Percentiles rank a stretch among this genome's conserved stretches.
Conservation (phyloP, 208 protist species). For the Trypanosoma platydactyli region DNA sequence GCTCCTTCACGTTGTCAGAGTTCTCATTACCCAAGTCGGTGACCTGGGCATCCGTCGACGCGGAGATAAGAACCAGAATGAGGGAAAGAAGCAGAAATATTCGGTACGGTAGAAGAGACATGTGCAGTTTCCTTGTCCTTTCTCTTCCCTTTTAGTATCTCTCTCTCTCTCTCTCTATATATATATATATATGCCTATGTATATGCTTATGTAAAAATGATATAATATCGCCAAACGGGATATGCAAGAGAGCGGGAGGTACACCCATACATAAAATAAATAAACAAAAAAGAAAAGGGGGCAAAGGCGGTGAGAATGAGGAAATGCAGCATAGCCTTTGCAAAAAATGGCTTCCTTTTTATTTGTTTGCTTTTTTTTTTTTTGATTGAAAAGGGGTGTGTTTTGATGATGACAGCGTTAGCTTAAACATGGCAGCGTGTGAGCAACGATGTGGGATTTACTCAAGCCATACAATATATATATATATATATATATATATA, state of each 20-base stretch:
- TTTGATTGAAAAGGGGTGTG: no score
- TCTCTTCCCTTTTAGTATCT: neutral
- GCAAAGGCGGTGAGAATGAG: neutral
- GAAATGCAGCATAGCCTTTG: no score
- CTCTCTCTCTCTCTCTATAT: neutral
- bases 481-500: constrained; percentile 1
- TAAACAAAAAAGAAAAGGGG: constrained; percentile 27
- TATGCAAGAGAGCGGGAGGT: constrained; percentile 10
- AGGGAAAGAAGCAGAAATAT: constrained; percentile 1
- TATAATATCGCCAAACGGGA: neutral
- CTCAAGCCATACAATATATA: constrained; percentile 1
- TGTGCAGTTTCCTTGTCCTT: neutral
- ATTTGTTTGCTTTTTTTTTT: no score
- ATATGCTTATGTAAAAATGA: constrained; percentile 7
- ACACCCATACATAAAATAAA: constrained; percentile 19
- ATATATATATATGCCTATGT: constrained; percentile 2
- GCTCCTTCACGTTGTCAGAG: constrained; percentile 32
- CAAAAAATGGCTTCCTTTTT: no score
- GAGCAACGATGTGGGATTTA: no score
- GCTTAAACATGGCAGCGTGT: no score
- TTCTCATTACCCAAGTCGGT: neutral
- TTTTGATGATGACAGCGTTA: no score
- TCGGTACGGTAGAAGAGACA: neutral
- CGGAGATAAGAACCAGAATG: neutral
- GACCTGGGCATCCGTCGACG: constrained; percentile 3